These are phyloP conservation scores for Aspergillus thermomutatus DNA, from an alignment of 2,329 filamentous ascomycete genomes.

Conservation along the genomic window DNA sequence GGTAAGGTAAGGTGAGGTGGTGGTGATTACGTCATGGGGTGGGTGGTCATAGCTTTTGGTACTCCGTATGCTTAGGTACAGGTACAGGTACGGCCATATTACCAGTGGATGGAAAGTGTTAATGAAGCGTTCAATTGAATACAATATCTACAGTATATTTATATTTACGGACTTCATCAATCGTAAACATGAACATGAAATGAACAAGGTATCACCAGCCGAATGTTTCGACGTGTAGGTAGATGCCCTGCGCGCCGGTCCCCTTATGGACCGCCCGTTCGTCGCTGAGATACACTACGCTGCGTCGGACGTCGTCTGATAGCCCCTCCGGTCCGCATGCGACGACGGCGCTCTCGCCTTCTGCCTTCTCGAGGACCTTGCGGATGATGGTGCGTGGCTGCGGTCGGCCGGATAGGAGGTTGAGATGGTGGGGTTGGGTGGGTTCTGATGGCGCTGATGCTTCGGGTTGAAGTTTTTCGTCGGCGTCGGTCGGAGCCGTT, in stretches of 20 bases:
- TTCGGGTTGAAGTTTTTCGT: slow-evolving; percentile 2
- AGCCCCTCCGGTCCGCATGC: slow-evolving; percentile 59
- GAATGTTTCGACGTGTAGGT: slow-evolving; percentile 58
- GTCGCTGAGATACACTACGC: slow-evolving; percentile 57
- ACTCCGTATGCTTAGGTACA: too few relatives aligned
- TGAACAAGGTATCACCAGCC: slow-evolving; percentile 32
- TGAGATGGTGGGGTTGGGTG: slow-evolving; percentile 2
- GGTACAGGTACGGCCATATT: too few relatives aligned
- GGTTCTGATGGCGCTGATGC: slow-evolving; percentile 6
- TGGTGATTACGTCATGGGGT: background rate
- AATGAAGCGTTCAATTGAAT: background rate
- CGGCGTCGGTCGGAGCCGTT: background rate
- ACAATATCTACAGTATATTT: background rate
- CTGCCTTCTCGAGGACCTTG: slow-evolving; percentile 54
- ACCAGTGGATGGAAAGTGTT: background rate
- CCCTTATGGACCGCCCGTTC: slow-evolving; percentile 66
- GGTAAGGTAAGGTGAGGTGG: background rate
- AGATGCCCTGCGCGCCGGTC: slow-evolving; percentile 63
- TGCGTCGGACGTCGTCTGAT: slow-evolving; percentile 53
- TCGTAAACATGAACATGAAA: background rate
- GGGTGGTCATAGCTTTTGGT: background rate
- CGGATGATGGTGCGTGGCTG: slow-evolving; percentile 51
- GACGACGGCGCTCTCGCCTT: slow-evolving; percentile 61
- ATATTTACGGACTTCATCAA: background rate
- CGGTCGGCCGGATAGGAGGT: slow-evolving; percentile 51